These are phyloP conservation scores for Bipolaris gigantea DNA, from an alignment of 2,329 filamentous ascomycete species.

Conservation along the genomic window DNA sequence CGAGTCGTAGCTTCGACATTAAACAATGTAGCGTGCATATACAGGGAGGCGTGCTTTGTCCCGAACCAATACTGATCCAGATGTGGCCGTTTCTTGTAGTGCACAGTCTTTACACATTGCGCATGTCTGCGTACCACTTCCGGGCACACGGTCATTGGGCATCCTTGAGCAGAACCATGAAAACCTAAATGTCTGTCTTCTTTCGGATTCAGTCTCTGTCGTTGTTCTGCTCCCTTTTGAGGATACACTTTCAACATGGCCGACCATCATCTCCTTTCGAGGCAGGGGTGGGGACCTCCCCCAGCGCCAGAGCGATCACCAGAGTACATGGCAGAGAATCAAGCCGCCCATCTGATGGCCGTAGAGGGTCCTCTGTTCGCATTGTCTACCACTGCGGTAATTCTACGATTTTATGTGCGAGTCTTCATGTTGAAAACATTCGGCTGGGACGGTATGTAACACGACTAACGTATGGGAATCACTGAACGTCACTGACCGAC, in stretches of 20 bases:
- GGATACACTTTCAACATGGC: constrained; percentile 4
- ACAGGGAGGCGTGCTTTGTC: constrained; percentile 5
- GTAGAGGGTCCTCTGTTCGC: constrained; percentile 46
- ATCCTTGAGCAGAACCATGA: background rate
- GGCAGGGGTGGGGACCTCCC: constrained; percentile 12
- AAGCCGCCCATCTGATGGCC: constrained; percentile 43
- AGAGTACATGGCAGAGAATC: constrained; percentile 43
- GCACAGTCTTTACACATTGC: constrained; percentile 5
- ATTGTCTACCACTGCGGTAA: constrained; percentile 27
- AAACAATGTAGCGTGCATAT: constrained; percentile 14
- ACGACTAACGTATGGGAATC: background rate
- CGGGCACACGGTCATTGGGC: background rate
- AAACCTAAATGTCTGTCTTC: constrained; percentile 1
- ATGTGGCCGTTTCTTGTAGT: constrained; percentile 2
- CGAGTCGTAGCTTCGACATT: constrained; percentile 12
- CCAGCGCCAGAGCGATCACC: constrained; percentile 19
- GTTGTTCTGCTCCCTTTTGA: background rate
- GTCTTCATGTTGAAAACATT: constrained; percentile 27
- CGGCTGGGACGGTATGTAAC: constrained; percentile 23
- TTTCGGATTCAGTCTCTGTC: background rate
- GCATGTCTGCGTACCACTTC: constrained; percentile 5
- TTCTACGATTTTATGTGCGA: constrained; percentile 26
- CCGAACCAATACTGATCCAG: constrained; percentile 2
- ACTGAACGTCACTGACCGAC: constrained; percentile 6
- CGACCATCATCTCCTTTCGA: constrained; percentile 8